Base-by-base conservation (phyloP, 495 filamentous ascomycete species). In the Penicillium ochrochloron region DNA sequence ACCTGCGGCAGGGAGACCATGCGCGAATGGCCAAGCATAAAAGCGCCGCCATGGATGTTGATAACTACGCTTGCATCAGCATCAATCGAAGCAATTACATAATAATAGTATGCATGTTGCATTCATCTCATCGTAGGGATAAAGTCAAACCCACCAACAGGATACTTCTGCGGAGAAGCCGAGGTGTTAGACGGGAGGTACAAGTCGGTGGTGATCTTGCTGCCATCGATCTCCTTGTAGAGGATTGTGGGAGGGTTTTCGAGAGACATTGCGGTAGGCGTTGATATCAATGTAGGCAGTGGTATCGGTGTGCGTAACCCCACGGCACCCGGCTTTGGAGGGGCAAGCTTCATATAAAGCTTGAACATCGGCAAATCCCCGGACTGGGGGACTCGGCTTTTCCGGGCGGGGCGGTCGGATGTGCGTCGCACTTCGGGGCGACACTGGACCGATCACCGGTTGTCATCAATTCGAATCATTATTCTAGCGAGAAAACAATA, bases 1-100 rank as follows among this genome's bases (percentile, higher is more conserved):
- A 79, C 64, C 52, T 76, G 72, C 6, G 70, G 65, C 10, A 72
- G 57, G 27, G 69, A 75, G 56, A 77, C 69, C 72, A 77, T 75
- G 14, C 70, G 52, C 3, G 71, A 73, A 60, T 75, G 68, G 50
- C 74, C 75, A 31, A 77, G 73, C 73, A 79, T 79, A 61, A 79
- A 79, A 33, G 72, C 74, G 35, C 76, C 76, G 55, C 75, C 75
- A 67, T 79, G 76, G 54, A 79, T 78, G 54, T 73, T 64, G 44
- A 79, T 76, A 29, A 79, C 76, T 76, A 37, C 5, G 10, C 2
- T 39, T 37, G 9, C 5, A 50, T 39, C 44, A 35, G 17, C 61
- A 35, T 37, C 41, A 48, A 31, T 42, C 55, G 17, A 7, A 9
- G 19, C 19, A 42, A 41, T 29, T 9, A 29, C 9, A 39, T 44